phyloP scores from a whole-genome alignment of 2,329 filamentous ascomycete species.

The Exophiala sideris region DNA sequence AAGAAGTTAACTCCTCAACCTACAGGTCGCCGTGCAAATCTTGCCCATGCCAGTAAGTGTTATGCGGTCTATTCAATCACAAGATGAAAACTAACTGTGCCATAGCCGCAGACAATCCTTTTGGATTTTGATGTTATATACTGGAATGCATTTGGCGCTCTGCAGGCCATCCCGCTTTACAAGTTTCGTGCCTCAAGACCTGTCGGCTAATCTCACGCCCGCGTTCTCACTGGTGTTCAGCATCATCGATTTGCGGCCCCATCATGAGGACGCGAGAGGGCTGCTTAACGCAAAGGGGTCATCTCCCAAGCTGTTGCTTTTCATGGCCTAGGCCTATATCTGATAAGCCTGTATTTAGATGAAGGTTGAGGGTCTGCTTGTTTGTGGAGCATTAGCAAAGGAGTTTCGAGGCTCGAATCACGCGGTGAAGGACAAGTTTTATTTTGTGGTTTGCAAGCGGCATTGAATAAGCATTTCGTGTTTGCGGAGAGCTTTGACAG shows the following conservation, averaged over 20 bases:
- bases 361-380: background rate
- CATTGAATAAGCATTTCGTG: background rate
- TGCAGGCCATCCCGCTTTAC: background rate
- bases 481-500: background rate
- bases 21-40: constrained; percentile 84
- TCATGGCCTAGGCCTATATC: no score
- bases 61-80: constrained; percentile 15
- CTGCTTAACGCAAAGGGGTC: no score
- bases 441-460: background rate
- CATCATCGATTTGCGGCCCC: no score
- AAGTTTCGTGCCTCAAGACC: no score
- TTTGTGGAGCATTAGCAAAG: background rate
- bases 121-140: constrained; percentile 14
- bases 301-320: no score
- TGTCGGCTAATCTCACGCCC: no score
- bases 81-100: constrained; percentile 6
- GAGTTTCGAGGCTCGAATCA: background rate
- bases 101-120: constrained; percentile 22
- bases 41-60: constrained; percentile 91
- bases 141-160: background rate
- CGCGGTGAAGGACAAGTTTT: background rate
- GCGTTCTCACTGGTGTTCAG: no score
- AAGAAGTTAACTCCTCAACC: constrained; percentile 81
- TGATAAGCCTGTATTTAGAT: background rate
- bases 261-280: no score